Conservation (phyloP, 768 basidiomycete species). For the Suillus hirtellus region DNA sequence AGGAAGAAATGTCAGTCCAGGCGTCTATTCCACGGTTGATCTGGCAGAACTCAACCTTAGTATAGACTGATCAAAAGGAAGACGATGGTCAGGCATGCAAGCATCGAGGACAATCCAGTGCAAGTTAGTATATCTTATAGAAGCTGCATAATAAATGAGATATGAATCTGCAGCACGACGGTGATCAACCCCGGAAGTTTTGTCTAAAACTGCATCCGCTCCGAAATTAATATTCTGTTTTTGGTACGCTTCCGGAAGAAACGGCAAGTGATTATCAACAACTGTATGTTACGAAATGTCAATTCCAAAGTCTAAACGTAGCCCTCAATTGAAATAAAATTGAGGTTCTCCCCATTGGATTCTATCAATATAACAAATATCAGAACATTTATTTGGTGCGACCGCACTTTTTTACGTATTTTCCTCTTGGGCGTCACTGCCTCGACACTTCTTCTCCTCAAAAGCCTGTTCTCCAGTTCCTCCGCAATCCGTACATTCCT, state of each 20-base stretch:
- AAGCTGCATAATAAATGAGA: background rate
- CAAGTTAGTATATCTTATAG: background rate
- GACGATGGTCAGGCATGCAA: background rate
- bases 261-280: slow-evolving; percentile 6
- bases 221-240: slow-evolving; percentile 6
- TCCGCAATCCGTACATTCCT: slow-evolving; percentile 27
- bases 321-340: slow-evolving; percentile 28
- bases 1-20: slow-evolving; percentile 12
- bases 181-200: slow-evolving; percentile 1
- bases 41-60: slow-evolving; percentile 19
- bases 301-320: slow-evolving; percentile 33
- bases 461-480: slow-evolving; percentile 29
- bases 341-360: slow-evolving; percentile 33
- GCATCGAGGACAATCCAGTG: slow-evolving; percentile 8
- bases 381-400: slow-evolving; percentile 22
- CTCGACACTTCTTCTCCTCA: slow-evolving; percentile 37
- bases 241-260: slow-evolving; percentile 7
- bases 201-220: slow-evolving; percentile 1
- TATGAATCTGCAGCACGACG: background rate
- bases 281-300: slow-evolving; percentile 8
- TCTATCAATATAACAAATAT: slow-evolving; percentile 29
- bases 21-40: slow-evolving; percentile 15
- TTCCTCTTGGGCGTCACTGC: slow-evolving; percentile 31
- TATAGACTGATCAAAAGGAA: background rate
- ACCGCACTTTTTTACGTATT: slow-evolving; percentile 33